These are phyloP conservation scores for Verticillium albo-atrum DNA, from an alignment of 2,329 filamentous ascomycete species.

Conservation along the genomic window DNA sequence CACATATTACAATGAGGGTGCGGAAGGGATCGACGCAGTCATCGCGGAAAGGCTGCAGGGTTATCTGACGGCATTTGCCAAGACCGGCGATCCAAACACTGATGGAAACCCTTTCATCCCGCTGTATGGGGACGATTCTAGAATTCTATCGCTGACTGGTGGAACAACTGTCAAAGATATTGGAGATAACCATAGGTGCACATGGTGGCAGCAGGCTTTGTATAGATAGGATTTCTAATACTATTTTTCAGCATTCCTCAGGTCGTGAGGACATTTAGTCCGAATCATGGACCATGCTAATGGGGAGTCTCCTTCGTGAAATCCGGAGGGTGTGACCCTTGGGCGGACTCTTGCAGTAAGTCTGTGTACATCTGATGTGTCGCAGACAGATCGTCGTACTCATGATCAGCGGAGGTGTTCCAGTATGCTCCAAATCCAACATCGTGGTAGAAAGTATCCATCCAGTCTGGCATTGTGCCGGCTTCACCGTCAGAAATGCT, in stretches of 20 bases:
- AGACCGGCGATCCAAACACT: conserved; percentile 21
- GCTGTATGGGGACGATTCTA: conserved; percentile 7
- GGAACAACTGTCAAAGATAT: conserved; percentile 4
- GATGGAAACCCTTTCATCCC: conserved; percentile 5
- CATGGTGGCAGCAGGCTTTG: conserved; percentile 16
- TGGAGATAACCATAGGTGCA: conserved; percentile 20
- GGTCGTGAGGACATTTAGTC: not conserved
- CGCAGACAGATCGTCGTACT: not conserved
- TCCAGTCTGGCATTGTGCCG: not conserved
- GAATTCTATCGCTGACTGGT: conserved; percentile 6
- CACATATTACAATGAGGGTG: conserved; percentile 40
- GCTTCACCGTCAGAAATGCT: not conserved
- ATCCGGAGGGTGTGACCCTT: not conserved
- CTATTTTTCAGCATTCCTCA: not conserved
- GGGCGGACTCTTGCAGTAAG: not conserved
- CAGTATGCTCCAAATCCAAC: not conserved
- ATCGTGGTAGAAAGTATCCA: not conserved
- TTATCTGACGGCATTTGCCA: conserved; percentile 25
- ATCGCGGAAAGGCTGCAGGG: conserved; percentile 23
- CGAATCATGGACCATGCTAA: not conserved
- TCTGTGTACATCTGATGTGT: not conserved
- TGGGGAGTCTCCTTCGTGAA: not conserved
- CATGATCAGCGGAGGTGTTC: not conserved
- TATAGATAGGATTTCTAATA: not conserved
- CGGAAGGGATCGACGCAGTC: conserved; percentile 16